A percentile compares a stretch with the other conserved stretches of the same genome.
Conservation (phyloP, 345 rosid species). For the Gossypium anomalum region DNA sequence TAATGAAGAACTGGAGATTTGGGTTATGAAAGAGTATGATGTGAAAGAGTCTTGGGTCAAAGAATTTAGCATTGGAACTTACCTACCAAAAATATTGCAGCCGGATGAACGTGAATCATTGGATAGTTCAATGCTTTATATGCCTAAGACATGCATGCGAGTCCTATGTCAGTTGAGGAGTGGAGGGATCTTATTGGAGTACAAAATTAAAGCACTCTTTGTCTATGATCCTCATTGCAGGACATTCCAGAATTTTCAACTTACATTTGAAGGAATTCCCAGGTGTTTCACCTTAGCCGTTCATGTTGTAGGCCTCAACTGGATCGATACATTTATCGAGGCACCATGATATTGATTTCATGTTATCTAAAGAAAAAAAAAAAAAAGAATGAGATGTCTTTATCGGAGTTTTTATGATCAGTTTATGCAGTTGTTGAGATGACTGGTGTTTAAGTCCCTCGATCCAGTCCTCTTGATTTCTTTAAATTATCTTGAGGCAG, state of each 20-base stretch:
- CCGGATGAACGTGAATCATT: slow-evolving; percentile 15
- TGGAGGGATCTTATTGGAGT: slow-evolving; percentile 74
- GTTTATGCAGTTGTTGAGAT: too few relatives aligned
- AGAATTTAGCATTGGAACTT: slow-evolving; percentile 54
- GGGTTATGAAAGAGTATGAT: slow-evolving; percentile 72
- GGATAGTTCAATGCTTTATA: slow-evolving; percentile 4
- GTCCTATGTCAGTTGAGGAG: slow-evolving; percentile 52
- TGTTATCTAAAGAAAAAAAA: too few relatives aligned
- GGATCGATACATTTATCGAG: neutral
- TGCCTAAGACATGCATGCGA: slow-evolving; percentile 37
- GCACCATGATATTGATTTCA: too few relatives aligned
- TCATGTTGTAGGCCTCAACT: slow-evolving; percentile 54
- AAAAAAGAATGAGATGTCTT: too few relatives aligned
- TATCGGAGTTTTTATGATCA: too few relatives aligned
- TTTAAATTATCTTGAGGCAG: too few relatives aligned
- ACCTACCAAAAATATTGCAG: slow-evolving; percentile 61
- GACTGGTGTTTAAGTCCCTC: too few relatives aligned
- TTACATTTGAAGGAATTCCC: slow-evolving; percentile 48
- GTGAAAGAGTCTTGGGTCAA: slow-evolving; percentile 70
- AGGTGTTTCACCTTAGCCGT: slow-evolving; percentile 57
- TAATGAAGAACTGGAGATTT: slow-evolving; percentile 65
- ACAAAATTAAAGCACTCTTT: slow-evolving; percentile 55
- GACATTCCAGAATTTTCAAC: slow-evolving; percentile 45
- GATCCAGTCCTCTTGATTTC: too few relatives aligned
- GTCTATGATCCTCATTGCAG: slow-evolving; percentile 51